Percentiles rank a stretch among this genome's conserved stretches.
Evolutionary conservation across 2,329 filamentous ascomycete species (phyloP).

Genomic region (Sodiomyces alkalinus): DNA sequence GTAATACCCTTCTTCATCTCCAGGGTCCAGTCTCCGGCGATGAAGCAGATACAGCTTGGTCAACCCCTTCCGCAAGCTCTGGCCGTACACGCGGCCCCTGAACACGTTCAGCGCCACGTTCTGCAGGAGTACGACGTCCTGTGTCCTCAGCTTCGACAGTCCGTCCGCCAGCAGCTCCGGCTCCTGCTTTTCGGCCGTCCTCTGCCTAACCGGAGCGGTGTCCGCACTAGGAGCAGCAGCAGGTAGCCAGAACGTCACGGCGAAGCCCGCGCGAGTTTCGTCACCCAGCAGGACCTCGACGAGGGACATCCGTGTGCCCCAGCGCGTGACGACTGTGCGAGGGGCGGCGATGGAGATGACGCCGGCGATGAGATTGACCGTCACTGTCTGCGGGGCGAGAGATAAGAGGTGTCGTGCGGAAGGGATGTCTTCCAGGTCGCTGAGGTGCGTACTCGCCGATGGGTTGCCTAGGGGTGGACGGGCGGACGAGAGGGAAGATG

Average conservation of each 20-base stretch:
- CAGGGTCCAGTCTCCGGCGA: slow-evolving; percentile 33
- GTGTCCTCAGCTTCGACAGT: slow-evolving; percentile 35
- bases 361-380: slow-evolving; percentile 67
- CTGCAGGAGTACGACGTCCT: slow-evolving; percentile 65
- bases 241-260: slow-evolving; percentile 69
- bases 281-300: slow-evolving; percentile 73
- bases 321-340: slow-evolving; percentile 52
- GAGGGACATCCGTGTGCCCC: slow-evolving; percentile 46
- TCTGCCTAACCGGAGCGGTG: too few species aligned
- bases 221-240: slow-evolving; percentile 14
- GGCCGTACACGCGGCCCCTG: slow-evolving; percentile 64
- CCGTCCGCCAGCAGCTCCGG: not conserved
- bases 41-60: slow-evolving; percentile 56
- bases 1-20: slow-evolving; percentile 41
- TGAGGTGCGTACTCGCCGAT: slow-evolving; percentile 28
- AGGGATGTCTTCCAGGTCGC: slow-evolving; percentile 55
- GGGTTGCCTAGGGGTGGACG: slow-evolving; percentile 16
- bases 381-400: slow-evolving; percentile 67
- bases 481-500: slow-evolving; percentile 11
- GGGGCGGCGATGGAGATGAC: slow-evolving; percentile 57
- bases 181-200: too few species aligned
- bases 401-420: slow-evolving; percentile 46
- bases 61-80: slow-evolving; percentile 58
- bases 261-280: slow-evolving; percentile 68
- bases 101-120: slow-evolving; percentile 71